A percentile compares a stretch with the other conserved stretches of the same genome.
These are phyloP conservation scores for Starmerella scarabaei DNA, from an alignment of 805 yeast species.

Conservation along the genomic window DNA sequence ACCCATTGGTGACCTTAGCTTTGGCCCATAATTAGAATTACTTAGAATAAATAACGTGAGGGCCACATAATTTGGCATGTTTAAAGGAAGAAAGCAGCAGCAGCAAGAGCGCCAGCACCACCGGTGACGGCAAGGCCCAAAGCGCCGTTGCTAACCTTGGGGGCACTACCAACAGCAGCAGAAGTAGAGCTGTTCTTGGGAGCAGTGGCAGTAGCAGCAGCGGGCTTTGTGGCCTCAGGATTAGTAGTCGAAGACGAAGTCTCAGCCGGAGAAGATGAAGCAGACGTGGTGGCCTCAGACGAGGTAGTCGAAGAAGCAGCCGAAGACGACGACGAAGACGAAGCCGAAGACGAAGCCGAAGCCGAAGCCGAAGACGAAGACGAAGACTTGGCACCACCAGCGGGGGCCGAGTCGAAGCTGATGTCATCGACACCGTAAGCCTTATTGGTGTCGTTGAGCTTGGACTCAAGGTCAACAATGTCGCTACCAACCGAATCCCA, in stretches of 20 bases:
- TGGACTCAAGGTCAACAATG: conserved; percentile 1
- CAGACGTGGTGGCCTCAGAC: background rate
- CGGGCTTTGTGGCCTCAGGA: background rate
- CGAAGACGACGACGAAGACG: background rate
- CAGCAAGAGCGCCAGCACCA: conserved; percentile 1
- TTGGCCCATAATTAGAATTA: no score
- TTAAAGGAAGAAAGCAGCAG: conserved; percentile 3
- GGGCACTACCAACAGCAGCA: background rate
- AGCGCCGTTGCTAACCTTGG: conserved; percentile 6
- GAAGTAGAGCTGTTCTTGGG: background rate
- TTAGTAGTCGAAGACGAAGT: background rate
- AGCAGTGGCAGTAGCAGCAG: background rate
- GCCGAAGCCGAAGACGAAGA: background rate
- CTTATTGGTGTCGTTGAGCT: conserved; percentile 1
- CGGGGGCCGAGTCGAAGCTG: conserved; percentile 7
- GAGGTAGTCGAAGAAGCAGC: background rate
- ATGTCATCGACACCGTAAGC: conserved; percentile 8
- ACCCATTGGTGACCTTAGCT: background rate
- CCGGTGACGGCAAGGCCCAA: background rate
- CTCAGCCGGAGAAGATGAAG: background rate
- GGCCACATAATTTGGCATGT: no score
- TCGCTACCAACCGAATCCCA: conserved; percentile 1
- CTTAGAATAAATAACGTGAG: no score
- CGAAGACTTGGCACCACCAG: background rate
- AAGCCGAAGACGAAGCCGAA: background rate